Evolutionary conservation across 441 rosid genomes (phyloP).

Genomic region (Brassica hybrid): DNA sequence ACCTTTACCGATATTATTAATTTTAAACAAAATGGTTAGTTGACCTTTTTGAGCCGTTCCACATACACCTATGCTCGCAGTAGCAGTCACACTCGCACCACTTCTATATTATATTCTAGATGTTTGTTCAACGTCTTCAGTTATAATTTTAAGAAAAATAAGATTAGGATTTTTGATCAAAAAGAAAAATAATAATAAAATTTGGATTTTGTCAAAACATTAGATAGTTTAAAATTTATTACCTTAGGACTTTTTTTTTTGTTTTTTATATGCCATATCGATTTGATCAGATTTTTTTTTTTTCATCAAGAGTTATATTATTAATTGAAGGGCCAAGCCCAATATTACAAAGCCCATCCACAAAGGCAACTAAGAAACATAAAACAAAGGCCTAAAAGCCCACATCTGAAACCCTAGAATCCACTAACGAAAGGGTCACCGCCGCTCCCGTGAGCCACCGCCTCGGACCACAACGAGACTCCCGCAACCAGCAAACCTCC

Average conservation of each 20-base stretch:
- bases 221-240: neutral
- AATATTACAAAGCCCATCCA: too few species aligned
- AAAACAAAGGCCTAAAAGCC: too few species aligned
- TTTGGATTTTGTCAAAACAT: neutral
- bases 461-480: too few species aligned
- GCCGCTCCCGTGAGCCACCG: too few species aligned
- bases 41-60: conserved; percentile 16
- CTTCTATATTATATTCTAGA: neutral
- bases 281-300: too few species aligned
- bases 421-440: too few species aligned
- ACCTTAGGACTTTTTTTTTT: neutral
- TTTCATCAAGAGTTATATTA: too few species aligned
- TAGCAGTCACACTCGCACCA: neutral
- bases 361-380: too few species aligned
- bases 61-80: neutral
- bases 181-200: too few species aligned
- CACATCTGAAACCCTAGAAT: too few species aligned
- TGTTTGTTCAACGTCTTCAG: conserved; percentile 2
- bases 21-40: conserved; percentile 20
- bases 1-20: neutral
- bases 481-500: too few species aligned
- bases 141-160: neutral
- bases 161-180: neutral
- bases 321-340: too few species aligned
- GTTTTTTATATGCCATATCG: neutral